Conservation (phyloP, 1,139 yeast genomes). For the Nadsonia commutata region DNA sequence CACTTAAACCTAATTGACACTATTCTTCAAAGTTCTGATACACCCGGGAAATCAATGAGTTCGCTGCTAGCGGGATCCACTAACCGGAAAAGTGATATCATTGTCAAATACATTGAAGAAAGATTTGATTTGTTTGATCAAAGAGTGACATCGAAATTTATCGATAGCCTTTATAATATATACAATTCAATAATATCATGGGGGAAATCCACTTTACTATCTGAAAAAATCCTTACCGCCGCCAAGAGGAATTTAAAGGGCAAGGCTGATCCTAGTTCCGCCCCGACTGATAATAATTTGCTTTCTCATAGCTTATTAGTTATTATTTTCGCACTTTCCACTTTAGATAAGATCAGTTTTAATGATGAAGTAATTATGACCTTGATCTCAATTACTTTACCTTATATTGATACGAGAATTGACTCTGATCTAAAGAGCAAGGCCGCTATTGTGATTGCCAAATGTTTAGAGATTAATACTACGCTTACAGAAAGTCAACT, state of each 20-base stretch:
- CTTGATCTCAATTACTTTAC: background rate
- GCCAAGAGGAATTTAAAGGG: background rate
- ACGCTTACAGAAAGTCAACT: background rate
- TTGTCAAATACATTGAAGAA: background rate
- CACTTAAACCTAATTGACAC: background rate
- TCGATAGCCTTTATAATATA: background rate
- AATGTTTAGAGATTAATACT: background rate
- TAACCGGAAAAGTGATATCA: background rate
- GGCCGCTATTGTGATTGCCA: background rate
- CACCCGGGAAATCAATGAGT: background rate
- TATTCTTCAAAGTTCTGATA: background rate
- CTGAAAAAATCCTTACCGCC: background rate
- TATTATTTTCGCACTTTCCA: background rate
- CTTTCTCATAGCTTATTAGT: background rate
- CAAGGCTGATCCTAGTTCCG: background rate
- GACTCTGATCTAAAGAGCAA: background rate
- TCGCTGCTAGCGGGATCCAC: background rate
- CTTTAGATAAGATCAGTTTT: background rate
- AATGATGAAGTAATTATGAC: background rate
- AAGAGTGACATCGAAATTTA: background rate
- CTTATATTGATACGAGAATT: background rate
- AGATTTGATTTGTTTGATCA: background rate
- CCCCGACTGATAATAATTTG: background rate
- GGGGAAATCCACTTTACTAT: background rate
- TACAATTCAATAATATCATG: background rate